Percentiles rank a stretch among this genome's conserved stretches.
phyloP scores from a whole-genome alignment of 2,329 filamentous ascomycete species.

The Ceratocystis destructans region DNA sequence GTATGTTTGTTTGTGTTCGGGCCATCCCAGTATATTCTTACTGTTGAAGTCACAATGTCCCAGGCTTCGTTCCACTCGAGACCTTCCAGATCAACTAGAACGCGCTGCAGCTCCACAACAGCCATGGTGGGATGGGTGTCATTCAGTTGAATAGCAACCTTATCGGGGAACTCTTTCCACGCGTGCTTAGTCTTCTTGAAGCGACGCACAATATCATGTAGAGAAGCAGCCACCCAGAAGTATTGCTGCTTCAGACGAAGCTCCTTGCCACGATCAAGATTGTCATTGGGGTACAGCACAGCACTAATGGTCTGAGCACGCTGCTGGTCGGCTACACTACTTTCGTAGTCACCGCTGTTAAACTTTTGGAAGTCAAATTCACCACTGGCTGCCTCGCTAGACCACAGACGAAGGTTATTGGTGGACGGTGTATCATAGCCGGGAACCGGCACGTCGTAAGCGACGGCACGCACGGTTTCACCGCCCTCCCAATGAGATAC shows the following conservation, averaged over 20 bases:
- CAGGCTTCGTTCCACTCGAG: conserved; percentile 90
- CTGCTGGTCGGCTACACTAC: conserved; percentile 94
- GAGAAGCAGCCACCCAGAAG: conserved; percentile 96
- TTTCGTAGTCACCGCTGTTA: conserved; percentile 96
- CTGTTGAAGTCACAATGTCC: conserved; percentile 58
- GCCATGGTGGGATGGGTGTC: conserved; percentile 95
- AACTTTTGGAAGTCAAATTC: conserved; percentile 99
- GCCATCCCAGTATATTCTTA: conserved; percentile 29
- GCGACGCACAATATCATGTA: conserved; percentile 88
- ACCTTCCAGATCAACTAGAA: conserved; percentile 77
- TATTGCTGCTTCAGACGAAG: conserved; percentile 97
- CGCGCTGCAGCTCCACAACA: conserved; percentile 89
- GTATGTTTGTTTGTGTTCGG: conserved; percentile 16
- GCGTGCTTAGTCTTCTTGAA: conserved; percentile 94
- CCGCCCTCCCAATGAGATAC: conserved; percentile 76
- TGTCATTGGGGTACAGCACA: conserved; percentile 94
- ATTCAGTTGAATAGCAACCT: conserved; percentile 94
- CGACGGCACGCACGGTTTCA: conserved; percentile 80
- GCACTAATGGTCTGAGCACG: conserved; percentile 97
- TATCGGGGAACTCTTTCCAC: conserved; percentile 86
- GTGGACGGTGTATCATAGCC: conserved; percentile 81
- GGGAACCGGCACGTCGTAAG: conserved; percentile 85
- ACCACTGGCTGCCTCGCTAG: conserved; percentile 88
- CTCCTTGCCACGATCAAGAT: conserved; percentile 91
- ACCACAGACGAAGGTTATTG: conserved; percentile 96